Evolutionary conservation across 164 flowering plant species (phyloP), one percentile per base, ranked within the genome.

Genomic region (Macadamia integrifolia): DNA sequence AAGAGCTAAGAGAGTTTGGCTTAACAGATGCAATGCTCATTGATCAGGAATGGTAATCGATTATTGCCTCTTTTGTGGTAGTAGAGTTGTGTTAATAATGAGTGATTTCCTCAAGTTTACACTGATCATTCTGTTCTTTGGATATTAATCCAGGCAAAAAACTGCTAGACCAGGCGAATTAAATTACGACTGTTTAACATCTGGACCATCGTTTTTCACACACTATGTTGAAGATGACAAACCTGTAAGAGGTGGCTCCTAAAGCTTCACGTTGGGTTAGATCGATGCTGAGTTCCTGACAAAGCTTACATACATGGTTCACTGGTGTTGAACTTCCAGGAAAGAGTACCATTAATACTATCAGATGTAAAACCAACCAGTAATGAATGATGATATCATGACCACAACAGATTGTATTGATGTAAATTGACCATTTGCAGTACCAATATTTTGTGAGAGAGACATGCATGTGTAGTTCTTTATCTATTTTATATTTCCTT

Each of bases 21-120:
- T 68, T 90, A 65, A 86, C 93, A 13, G 87, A 88, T 12, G 87
- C 78, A 43, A 90, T 90, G 91, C 72, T 90, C 63, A 66, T 56
- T 55, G 91, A 90, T 69, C 96, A 90, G 62, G 81, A 85, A 65
- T 88, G 96, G 96, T 48, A 23, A 6, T 17, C 40, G 8, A 10
- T 0, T 10, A 8, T 11, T 46, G 50, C 10, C 32, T 60, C 17
- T 61, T 5, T 2, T 35, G 30, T 40, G 4, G 7, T 10, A 3
- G 50, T 3, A 63, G 44, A 23, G 3, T 43, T 8, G 15, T 17
- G 61, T 29, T 17, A 66, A 17, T 60, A 13, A 1, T 48, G 7
- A 10, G 18, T 23, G 65, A 6, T 17, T 31, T 62, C 32, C 44
- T 23, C 40, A 44, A 42, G 23, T 49, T 70, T 50, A 29, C 18